A percentile compares a stretch with the other conserved stretches of the same genome.
Evolutionary conservation across 495 filamentous ascomycete species (phyloP).

Genomic region (Aspergillus sclerotioniger): DNA sequence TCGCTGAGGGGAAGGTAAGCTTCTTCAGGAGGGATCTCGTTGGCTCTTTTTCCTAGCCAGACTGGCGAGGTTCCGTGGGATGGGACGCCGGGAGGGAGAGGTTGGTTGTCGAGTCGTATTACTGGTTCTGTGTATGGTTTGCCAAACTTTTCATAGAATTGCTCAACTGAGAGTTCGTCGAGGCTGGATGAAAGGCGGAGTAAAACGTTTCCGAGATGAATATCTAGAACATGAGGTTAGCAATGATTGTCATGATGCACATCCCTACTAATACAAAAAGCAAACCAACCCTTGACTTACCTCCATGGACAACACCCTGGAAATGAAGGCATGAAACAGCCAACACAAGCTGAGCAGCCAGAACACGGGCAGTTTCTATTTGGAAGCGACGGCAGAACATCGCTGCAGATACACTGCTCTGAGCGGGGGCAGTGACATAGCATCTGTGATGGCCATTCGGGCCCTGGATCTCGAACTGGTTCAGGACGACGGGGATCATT

Average conservation of each 20-base stretch:
- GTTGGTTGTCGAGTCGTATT: slow-evolving; percentile 22
- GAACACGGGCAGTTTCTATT: too few species aligned
- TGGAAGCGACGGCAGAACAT: too few species aligned
- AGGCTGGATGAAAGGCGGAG: slow-evolving; percentile 19
- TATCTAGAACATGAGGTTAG: slow-evolving; percentile 10
- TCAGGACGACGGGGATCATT: slow-evolving; percentile 32
- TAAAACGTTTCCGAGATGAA: slow-evolving; percentile 33
- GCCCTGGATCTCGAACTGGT: slow-evolving; percentile 38
- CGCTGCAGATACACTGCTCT: too few species aligned
- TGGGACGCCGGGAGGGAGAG: slow-evolving; percentile 27
- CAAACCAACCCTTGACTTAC: too few species aligned
- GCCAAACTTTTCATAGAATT: slow-evolving; percentile 27
- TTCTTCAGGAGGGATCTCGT: slow-evolving; percentile 24
- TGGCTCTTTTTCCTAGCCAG: slow-evolving; percentile 30
- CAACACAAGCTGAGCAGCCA: too few species aligned
- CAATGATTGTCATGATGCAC: too few species aligned
- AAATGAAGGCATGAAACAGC: too few species aligned
- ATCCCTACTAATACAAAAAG: too few species aligned
- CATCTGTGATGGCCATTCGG: slow-evolving; percentile 45
- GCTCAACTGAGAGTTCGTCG: slow-evolving; percentile 20
- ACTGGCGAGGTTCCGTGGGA: slow-evolving; percentile 21
- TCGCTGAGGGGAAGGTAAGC: slow-evolving; percentile 35
- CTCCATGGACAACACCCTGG: too few species aligned
- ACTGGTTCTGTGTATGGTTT: slow-evolving; percentile 24
- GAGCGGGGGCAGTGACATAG: slow-evolving; percentile 31